Conservation (phyloP, 2,329 filamentous ascomycete species). For the Cryphonectria radicalis region DNA sequence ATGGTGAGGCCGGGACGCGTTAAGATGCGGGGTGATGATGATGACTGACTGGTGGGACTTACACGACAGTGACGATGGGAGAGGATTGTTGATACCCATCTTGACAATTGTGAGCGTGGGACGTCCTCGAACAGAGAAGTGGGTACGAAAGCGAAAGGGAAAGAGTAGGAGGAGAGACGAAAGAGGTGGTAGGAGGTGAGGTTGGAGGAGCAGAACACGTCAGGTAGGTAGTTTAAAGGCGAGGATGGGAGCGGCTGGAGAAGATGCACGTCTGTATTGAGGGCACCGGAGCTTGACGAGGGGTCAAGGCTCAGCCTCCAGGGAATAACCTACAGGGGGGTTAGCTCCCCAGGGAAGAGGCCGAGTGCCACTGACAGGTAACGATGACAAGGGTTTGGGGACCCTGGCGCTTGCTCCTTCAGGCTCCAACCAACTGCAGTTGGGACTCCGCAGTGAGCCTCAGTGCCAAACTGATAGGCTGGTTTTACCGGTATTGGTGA, state of each 20-base stretch:
- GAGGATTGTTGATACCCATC: constrained; percentile 70
- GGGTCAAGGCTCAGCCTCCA: constrained; percentile 4
- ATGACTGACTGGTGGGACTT: constrained; percentile 46
- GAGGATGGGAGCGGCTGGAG: constrained; percentile 8
- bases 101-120: constrained; percentile 9
- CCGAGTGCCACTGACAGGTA: background rate
- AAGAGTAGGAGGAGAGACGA: background rate
- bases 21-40: constrained; percentile 22
- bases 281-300: constrained; percentile 2
- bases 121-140: background rate
- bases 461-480: too few relatives aligned
- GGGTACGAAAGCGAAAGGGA: background rate
- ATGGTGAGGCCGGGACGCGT: background rate
- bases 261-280: background rate
- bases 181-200: background rate
- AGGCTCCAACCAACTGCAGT: background rate
- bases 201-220: background rate
- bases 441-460: background rate
- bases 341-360: background rate
- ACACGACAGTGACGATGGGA: constrained; percentile 71
- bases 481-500: background rate
- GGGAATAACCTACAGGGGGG: background rate
- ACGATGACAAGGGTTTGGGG: background rate
- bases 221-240: constrained; percentile 10
- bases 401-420: constrained; percentile 1